Base-by-base conservation (phyloP, 179 eudicot genomes). In the Drosera spatulata region DNA sequence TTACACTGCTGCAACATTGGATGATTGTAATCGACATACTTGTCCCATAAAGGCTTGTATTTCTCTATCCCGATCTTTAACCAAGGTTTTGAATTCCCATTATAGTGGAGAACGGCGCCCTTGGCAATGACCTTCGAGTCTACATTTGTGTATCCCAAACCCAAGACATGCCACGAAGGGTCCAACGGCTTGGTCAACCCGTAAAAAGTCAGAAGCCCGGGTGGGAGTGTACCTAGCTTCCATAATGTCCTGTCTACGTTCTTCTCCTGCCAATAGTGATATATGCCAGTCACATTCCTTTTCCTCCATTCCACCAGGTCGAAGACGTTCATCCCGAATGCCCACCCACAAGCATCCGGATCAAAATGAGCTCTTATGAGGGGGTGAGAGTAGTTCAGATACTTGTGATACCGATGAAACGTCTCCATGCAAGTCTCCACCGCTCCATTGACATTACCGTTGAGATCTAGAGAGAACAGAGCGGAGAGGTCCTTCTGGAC, bases 301-400 rank as follows among this genome's bases (percentile, higher is more conserved):
- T 82, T 82, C 67, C 75, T 79, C 95, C 95, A 87, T 0, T 83
- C 85, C 60, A 80, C 64, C 80, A 87, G 71, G 64, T 87, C 91
- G 10, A 87, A 87, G 12, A 87, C 75, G 52, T 87, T 87, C 85
- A 87, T 67, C 13, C 95, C 95, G 61, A 87, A 87, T 39, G 95
- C 91, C 95, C 95, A 87, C 40, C 91, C 91, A 61, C 95, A 87
- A 10, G 91, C 88, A 69, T 87, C 91, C 10, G 95, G 91, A 55
- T 87, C 95, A 64, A 87, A 82, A 66, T 80, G 85, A 1, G 86
- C 71, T 75, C 88, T 79, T 53, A 87, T 79, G 4, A 71, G 65
- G 2, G 85, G 78, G 73, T 77, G 80, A 50, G 95, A 85, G 61
- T 85, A 87, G 52, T 87, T 87, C 47, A 87, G 85, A 58, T 85